Base-by-base conservation (phyloP, 208 protist species). In the Leishmania gerbilli region DNA sequence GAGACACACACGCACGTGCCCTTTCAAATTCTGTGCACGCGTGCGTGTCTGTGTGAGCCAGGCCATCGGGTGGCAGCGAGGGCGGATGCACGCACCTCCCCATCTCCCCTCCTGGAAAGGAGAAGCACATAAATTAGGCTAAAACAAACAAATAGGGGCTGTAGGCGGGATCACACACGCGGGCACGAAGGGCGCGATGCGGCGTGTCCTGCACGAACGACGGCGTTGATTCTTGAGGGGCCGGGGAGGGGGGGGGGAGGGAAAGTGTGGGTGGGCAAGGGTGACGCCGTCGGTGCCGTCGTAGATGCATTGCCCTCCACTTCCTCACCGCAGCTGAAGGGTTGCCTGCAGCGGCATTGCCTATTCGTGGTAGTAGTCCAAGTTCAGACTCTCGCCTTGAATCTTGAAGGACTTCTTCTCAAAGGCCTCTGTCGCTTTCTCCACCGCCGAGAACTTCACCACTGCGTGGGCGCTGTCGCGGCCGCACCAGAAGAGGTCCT, bases 401-500 rank as follows among this genome's bases (percentile, higher is more conserved):
- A 95, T 87, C 34, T 53, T 84, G 56, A 94, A 71, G 31, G 75
- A 71, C 65, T 81, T 77, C 27, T 75, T 76, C 4, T 49, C 27
- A 71, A 82, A 34, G 40, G 93, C 64, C 24, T 58, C 67, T 51
- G 79, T 81, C 13, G 89, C 89, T 37, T 82, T 84, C 42, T 79
- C 71, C 21, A 79, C 75, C 0, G 82, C 79, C 31, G 69, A 49
- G 47, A 95, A 87, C 84, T 92, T 68, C 51, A 92, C 55, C 81
- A 97, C 91, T 5, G 88, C 87, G 80, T 97, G 88, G 1, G 74
- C 62, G 83, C 87, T 91, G 60, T 81, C 65, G 74, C 82, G 87
- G 37, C 93, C 93, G 68, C 91, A 92, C 93, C 91, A 95, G 80
- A 91, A 95, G n/a, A 84, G 81, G 62, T 95, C 91, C 60, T 76